These are phyloP conservation scores for Ceratocystis destructans DNA, from an alignment of 2,329 filamentous ascomycete species.

Conservation along the genomic window DNA sequence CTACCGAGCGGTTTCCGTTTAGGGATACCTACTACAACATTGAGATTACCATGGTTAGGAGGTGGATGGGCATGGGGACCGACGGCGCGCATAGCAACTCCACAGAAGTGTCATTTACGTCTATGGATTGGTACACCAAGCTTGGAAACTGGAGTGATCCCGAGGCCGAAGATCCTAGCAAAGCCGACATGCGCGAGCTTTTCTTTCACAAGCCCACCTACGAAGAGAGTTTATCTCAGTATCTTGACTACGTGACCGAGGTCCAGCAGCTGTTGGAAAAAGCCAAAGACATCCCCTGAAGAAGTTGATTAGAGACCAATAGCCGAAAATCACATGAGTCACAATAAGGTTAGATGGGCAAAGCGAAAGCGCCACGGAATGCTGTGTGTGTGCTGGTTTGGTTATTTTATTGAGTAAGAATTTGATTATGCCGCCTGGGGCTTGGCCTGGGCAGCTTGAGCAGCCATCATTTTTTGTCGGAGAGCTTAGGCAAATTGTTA, in stretches of 20 bases:
- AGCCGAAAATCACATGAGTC: not conserved
- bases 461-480: slow-evolving; percentile 28
- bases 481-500: slow-evolving; percentile 25
- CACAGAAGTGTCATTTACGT: not conserved
- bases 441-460: slow-evolving; percentile 14
- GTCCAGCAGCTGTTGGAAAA: not conserved
- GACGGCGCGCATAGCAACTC: not conserved
- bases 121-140: slow-evolving; percentile 1
- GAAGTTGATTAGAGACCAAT: not conserved
- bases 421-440: slow-evolving; percentile 5
- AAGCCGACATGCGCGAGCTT: not conserved
- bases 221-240: slow-evolving; percentile 2
- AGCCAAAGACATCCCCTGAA: not conserved
- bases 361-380: not conserved
- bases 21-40: slow-evolving; percentile 1
- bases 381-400: not conserved
- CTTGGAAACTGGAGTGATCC: slow-evolving; percentile 1
- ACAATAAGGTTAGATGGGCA: not conserved
- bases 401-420: not conserved
- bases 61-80: slow-evolving; percentile 3
- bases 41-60: not conserved
- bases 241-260: not conserved
- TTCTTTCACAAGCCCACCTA: not conserved
- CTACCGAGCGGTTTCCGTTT: not conserved
- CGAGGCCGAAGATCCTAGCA: not conserved